These are phyloP conservation scores for Neurospora sp. DNA, from an alignment of 495 filamentous ascomycete species.

Conservation along the genomic window DNA sequence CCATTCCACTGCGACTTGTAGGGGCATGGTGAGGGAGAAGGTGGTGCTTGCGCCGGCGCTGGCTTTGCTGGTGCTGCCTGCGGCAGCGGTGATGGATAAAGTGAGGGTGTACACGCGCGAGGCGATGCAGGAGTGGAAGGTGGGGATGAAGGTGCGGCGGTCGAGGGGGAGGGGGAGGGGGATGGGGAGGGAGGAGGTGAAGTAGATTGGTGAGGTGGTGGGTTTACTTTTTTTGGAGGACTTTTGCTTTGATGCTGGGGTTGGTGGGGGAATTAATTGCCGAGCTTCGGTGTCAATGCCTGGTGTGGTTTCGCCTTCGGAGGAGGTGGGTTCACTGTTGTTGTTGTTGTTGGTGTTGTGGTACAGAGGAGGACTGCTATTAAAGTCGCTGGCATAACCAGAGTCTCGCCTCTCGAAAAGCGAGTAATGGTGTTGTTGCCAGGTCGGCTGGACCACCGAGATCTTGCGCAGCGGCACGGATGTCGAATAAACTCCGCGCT, in stretches of 20 bases:
- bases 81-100: slow-evolving; percentile 50
- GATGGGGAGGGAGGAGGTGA: slow-evolving; percentile 60
- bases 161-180: slow-evolving; percentile 60
- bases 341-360: not conserved
- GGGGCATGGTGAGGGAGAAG: slow-evolving; percentile 58
- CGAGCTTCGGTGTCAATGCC: not conserved
- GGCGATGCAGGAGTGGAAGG: slow-evolving; percentile 80
- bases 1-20: slow-evolving; percentile 57
- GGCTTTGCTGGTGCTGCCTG: slow-evolving; percentile 7
- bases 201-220: slow-evolving; percentile 26
- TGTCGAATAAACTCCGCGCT: slow-evolving; percentile 57
- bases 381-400: slow-evolving; percentile 29
- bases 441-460: slow-evolving; percentile 53
- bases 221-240: not conserved
- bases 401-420: slow-evolving; percentile 48
- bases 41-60: slow-evolving; percentile 40
- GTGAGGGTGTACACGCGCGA: slow-evolving; percentile 71
- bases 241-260: not conserved
- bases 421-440: slow-evolving; percentile 45
- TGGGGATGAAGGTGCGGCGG: slow-evolving; percentile 67
- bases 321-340: slow-evolving; percentile 1
- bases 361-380: not conserved
- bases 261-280: not conserved
- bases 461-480: slow-evolving; percentile 53
- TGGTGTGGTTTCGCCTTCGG: slow-evolving; percentile 4